Evolutionary conservation across 768 basidiomycete species (phyloP).

Genomic region (Calocybe cyanea): DNA sequence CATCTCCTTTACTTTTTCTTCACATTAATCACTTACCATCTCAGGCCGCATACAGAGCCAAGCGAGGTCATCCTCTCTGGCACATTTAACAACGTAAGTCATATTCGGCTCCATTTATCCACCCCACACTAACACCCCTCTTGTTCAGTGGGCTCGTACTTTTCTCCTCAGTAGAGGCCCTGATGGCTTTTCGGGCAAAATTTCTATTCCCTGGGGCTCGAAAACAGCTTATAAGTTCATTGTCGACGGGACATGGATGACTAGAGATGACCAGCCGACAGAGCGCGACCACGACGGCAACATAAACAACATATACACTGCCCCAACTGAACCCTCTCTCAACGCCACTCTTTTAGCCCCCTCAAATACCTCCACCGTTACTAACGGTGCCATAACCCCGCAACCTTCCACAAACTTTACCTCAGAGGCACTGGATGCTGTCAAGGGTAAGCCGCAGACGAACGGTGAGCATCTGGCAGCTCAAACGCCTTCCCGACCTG

Average conservation of each 20-base stretch:
- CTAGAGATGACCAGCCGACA: conserved; percentile 49
- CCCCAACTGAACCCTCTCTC: conserved; percentile 35
- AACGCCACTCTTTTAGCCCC: conserved; percentile 9
- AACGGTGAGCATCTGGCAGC: conserved; percentile 8
- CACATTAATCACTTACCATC: conserved; percentile 7
- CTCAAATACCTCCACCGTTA: not conserved
- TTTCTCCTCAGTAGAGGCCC: conserved; percentile 48
- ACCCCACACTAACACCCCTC: conserved; percentile 12
- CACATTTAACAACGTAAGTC: conserved; percentile 70
- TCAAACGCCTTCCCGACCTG: conserved; percentile 8
- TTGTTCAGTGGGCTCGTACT: conserved; percentile 57
- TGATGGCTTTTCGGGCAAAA: conserved; percentile 51
- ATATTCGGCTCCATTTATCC: conserved; percentile 5
- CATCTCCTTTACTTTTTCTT: not conserved
- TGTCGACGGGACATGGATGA: conserved; percentile 69
- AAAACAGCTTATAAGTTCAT: conserved; percentile 76
- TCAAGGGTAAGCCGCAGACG: no score
- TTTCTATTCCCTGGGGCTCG: conserved; percentile 56
- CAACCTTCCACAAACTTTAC: not conserved
- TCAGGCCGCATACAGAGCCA: conserved; percentile 58
- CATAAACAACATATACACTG: conserved; percentile 62
- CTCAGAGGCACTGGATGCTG: not conserved
- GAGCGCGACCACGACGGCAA: conserved; percentile 63
- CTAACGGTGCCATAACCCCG: no score
- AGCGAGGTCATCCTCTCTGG: conserved; percentile 67